Conservation (phyloP, 2,329 filamentous ascomycete genomes). For the Achaetomium macrosporum region DNA sequence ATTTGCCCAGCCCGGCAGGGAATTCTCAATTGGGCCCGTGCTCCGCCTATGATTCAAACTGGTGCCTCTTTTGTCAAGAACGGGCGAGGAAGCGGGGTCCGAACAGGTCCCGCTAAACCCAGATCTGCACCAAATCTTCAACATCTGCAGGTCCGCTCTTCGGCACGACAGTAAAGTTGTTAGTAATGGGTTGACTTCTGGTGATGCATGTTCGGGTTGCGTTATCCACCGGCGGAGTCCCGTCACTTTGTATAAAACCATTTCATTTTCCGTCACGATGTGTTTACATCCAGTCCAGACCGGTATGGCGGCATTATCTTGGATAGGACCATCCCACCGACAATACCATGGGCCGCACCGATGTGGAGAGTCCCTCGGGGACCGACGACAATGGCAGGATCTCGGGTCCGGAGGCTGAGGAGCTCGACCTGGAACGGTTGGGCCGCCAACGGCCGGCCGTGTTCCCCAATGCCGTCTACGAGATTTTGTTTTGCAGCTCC, state of each 20-base stretch:
- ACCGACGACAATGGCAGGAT: background rate
- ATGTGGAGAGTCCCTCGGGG: conserved; percentile 1
- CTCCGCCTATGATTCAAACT: conserved; percentile 1
- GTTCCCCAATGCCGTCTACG: conserved; percentile 49
- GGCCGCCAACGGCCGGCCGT: conserved; percentile 55
- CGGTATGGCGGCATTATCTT: background rate
- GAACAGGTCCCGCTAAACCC: conserved; percentile 4
- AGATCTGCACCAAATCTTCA: conserved; percentile 13
- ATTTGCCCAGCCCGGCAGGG: too few relatives aligned
- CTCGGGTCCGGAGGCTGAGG: background rate
- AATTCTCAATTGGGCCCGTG: too few relatives aligned
- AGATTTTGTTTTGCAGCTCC: conserved; percentile 57
- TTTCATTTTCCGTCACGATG: too few relatives aligned
- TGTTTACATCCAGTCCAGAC: too few relatives aligned
- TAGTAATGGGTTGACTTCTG: too few relatives aligned
- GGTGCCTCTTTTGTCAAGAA: background rate
- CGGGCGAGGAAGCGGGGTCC: background rate
- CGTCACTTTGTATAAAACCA: too few relatives aligned
- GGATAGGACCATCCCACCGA: background rate
- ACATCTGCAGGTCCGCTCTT: background rate
- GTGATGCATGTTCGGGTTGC: too few relatives aligned
- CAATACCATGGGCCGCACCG: background rate
- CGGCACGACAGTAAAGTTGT: too few relatives aligned
- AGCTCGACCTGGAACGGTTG: conserved; percentile 48
- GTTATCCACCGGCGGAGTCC: too few relatives aligned